Evolutionary conservation across 2,329 filamentous ascomycete species (phyloP), one percentile per base, ranked within the genome.

Genomic region (Aureobasidium zeae): DNA sequence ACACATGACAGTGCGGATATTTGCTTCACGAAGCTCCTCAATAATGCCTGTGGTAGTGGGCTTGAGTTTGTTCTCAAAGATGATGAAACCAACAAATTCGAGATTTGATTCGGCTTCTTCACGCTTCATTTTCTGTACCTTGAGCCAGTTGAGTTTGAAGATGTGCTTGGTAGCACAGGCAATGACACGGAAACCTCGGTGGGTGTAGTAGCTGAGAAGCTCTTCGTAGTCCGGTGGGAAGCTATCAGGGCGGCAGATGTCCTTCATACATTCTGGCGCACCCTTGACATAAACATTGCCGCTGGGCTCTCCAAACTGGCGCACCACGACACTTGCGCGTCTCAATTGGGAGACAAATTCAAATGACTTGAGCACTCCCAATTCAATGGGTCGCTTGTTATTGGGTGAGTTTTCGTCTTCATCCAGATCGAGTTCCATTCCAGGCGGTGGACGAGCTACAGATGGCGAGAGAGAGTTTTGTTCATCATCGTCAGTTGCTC

Each of bases 51-150:
- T 74, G 0, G 89, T 95, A 15, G 77, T 87, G 1, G 85, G 81
- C 62, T 98, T 98, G 49, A 98, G 69, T 65, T 98, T 98, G 67
- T 98, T 98, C 65, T 98, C 91, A 55, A 98, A 98, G 43, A 98
- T 82, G 57, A 98, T 96, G 65, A 98, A 98, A 4, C 91, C 91
- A 25, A 88, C 74, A 57, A 98, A 96, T 33, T 89, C 79, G 9
- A 98, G 74, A 22, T 79, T 72, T 3, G 77, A 82, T 62, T 98
- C 91, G 7, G 84, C 88, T 42, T 95, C 84, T 28, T 79, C 68
- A 21, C 91, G 81, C 53, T 79, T 83, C 81, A 96, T 88, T 66
- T 94, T 94, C 57, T 96, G 87, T 5, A 88, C 81, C 59, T 93
- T 94, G 44, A 94, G 78, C 88, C 87, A 95, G 55, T 82, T 93